phyloP scores from a whole-genome alignment of 2,329 filamentous ascomycete genomes.

The Trichophaea hybrida region DNA sequence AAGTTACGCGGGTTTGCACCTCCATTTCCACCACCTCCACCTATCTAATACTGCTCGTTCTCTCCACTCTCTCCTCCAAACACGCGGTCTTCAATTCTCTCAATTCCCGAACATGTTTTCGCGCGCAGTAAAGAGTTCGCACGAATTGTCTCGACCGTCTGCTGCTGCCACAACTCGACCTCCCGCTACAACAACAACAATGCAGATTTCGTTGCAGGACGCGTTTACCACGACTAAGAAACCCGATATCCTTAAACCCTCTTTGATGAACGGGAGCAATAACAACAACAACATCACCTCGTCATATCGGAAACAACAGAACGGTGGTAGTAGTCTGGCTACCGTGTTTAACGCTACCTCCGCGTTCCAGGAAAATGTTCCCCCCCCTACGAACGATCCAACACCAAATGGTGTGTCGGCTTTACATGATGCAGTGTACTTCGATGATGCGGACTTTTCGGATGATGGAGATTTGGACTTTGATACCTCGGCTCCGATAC shows the following conservation, averaged over 20 bases:
- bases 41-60: not conserved
- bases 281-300: not conserved
- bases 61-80: not conserved
- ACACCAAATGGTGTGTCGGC: constrained; percentile 29
- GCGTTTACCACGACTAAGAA: not conserved
- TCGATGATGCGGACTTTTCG: constrained; percentile 73
- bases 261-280: not conserved
- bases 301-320: not conserved
- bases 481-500: constrained; percentile 47
- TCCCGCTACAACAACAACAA: not conserved
- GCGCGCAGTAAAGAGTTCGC: not conserved
- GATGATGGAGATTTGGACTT: constrained; percentile 65
- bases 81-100: not conserved
- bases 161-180: not conserved
- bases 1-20: not conserved
- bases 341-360: constrained; percentile 8
- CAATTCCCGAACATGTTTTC: not conserved
- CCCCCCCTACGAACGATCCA: not conserved
- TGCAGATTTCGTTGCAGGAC: not conserved
- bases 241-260: not conserved
- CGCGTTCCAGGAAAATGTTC: constrained; percentile 12
- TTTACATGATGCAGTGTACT: constrained; percentile 41
- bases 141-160: too few species aligned
- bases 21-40: not conserved
- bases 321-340: not conserved